Evolutionary conservation across 2,329 filamentous ascomycete genomes (phyloP), one percentile per base, ranked within the genome.

Genomic region (Bertia moriformis): DNA sequence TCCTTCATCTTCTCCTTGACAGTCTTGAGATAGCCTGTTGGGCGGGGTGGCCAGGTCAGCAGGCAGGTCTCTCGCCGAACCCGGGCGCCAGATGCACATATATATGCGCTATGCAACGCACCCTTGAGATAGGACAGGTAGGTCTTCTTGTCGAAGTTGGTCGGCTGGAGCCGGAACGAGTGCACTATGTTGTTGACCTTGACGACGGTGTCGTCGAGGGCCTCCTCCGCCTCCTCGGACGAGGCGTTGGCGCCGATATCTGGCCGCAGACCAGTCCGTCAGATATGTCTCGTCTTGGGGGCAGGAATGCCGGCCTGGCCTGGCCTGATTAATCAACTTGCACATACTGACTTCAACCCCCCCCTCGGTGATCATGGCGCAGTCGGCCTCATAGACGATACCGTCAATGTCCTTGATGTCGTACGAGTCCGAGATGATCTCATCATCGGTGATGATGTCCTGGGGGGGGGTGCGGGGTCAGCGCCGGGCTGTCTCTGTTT

Each of bases 351-450:
- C 76, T 48, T 72, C 62, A 57, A 89, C 77, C 47, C 62, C 74
- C 47, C 78, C 86, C 62, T 88, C 70, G 43, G 74, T 77, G 66
- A 95, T 87, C 78, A 89, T 93, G 59, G 72, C 69, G 67, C 88
- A 94, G 67, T 98, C 82, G 58, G 80, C 81, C 71, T 96, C 89
- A 68, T 83, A 96, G 53, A 83, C 78, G 50, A 83, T 69, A 50
- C 75, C 78, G 61, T 88, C 83, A 46, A 89, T 59, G 61, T 82
- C 70, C 69, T 84, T 86, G 58, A 93, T 63, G 51, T 87, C 71
- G 69, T 81, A 95, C 51, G 83, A 91, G 69, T 96, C 89, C 56
- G 91, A 93, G 78, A 96, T 79, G 62, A 98, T 74, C 81, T 98
- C 91, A 68, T 95, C 89, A 49, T 69, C 84, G 63, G 76, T 83